Evolutionary conservation across 2,329 filamentous ascomycete species (phyloP), one percentile per base, ranked within the genome.

Genomic region (Pyrenophora tritici-repentis): DNA sequence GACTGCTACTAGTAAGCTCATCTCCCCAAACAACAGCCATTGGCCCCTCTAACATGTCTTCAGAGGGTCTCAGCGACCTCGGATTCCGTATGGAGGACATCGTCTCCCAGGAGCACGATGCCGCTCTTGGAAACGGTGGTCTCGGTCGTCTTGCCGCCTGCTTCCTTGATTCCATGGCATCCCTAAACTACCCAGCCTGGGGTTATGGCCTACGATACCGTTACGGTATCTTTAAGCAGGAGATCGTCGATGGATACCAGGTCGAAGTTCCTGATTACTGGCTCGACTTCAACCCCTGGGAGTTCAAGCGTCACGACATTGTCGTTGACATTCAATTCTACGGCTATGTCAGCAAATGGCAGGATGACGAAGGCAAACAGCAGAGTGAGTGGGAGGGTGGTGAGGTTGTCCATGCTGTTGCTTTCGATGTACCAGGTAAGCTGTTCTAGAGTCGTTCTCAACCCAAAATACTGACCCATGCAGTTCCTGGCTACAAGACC

Each of bases 271-370:
- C 94, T 16, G 94, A 99, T 74, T 97, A 99, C 78, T 99, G 94
- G 94, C 85, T 99, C 46, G 94, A 97, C 73, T 97, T 97, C 76
- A 99, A 99, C 76, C 94, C 94, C 0, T 99, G 94, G 94, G 94
- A 99, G 73, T 99, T 97, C 68, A 91, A 92, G 35, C 84, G 94
- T 61, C 91, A 97, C 73, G 94, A 99, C 71, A 89, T 99, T 55
- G 92, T 89, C 2, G 92, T 99, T 18, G 90, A 97, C 75, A 91
- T 99, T 53, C 92, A 97, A 81, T 99, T 99, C 79, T 97, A 93
- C 65, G 94, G 94, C 26, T 78, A 86, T 57, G 92, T 96, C 48
- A 83, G 82, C 71, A 95, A 91, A 74, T 82, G 71, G 69, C 70
- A 73, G 55, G 87, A 95, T 61, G 85, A 87, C 10, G 81, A 87